phyloP scores from a whole-genome alignment of 352 stramenopile species.

The Blastocystis sp. region DNA sequence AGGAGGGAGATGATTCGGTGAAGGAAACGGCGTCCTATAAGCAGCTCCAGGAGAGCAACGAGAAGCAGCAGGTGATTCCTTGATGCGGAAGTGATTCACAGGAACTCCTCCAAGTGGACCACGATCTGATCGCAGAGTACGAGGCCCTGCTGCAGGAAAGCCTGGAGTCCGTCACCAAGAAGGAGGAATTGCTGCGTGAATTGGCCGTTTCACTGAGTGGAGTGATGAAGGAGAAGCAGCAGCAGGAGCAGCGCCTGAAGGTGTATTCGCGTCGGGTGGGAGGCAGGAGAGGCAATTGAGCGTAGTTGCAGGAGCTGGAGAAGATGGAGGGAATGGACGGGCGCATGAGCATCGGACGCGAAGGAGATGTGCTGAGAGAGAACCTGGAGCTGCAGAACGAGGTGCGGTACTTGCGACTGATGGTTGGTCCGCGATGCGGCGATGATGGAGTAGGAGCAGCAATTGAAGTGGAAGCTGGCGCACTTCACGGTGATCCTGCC shows the following conservation, averaged over 20 bases:
- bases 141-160: background rate
- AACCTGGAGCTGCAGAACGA: background rate
- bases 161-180: background rate
- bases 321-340: background rate
- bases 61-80: background rate
- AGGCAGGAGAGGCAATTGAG: background rate
- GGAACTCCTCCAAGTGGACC: slow-evolving; percentile 30
- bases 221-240: background rate
- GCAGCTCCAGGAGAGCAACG: background rate
- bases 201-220: background rate
- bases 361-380: background rate
- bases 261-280: background rate
- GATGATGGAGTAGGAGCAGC: no score
- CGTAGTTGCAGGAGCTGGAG: background rate
- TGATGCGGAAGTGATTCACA: background rate
- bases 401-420: background rate
- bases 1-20: background rate
- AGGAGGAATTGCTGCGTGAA: slow-evolving; percentile 6
- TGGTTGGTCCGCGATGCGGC: background rate
- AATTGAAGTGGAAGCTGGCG: background rate
- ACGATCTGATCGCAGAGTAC: slow-evolving; percentile 36
- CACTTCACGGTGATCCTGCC: background rate
- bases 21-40: background rate
- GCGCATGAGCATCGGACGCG: background rate
- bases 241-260: background rate